Evolutionary conservation across 805 yeast species (phyloP).

Genomic region (Saturnispora silvae): DNA sequence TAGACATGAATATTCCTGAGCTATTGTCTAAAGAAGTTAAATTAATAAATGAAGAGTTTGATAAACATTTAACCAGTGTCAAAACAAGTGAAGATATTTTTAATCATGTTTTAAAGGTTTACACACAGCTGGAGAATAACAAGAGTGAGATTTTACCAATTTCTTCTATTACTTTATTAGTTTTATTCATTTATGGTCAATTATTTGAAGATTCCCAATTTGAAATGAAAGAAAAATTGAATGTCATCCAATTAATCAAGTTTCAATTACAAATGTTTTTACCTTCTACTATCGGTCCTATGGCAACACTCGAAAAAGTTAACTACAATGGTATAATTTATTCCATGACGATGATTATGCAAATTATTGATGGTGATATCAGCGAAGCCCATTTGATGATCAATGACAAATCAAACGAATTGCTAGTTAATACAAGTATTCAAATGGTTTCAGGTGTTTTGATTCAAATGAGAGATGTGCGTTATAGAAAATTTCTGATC

Average conservation of each 20-base stretch:
- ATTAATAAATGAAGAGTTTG: conserved; percentile 34
- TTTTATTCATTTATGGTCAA: conserved; percentile 19
- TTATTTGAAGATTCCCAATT: conserved; percentile 10
- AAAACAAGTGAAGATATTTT: conserved; percentile 30
- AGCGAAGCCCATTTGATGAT: conserved; percentile 3
- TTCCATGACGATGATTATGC: conserved; percentile 13
- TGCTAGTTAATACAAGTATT: conserved; percentile 16
- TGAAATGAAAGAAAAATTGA: conserved; percentile 5
- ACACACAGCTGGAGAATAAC: conserved; percentile 14
- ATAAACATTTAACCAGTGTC: conserved; percentile 16
- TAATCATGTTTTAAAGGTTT: conserved; percentile 31
- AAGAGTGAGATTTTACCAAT: conserved; percentile 12
- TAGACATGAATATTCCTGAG: conserved; percentile 50
- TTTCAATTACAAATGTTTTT: conserved; percentile 32
- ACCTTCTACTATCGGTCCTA: conserved; percentile 26
- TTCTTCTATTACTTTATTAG: conserved; percentile 4
- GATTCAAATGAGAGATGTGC: conserved; percentile 13
- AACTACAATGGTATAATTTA: conserved; percentile 16
- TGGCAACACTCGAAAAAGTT: conserved; percentile 12
- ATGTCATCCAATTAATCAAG: conserved; percentile 26
- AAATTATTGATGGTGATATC: conserved; percentile 11
- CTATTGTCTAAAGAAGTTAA: conserved; percentile 28
- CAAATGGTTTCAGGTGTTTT: conserved; percentile 19
- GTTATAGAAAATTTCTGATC: conserved; percentile 30
- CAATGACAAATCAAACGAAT: conserved; percentile 4